phyloP scores from a whole-genome alignment of 116 monocot species.

The Phalaenopsis hybrid region DNA sequence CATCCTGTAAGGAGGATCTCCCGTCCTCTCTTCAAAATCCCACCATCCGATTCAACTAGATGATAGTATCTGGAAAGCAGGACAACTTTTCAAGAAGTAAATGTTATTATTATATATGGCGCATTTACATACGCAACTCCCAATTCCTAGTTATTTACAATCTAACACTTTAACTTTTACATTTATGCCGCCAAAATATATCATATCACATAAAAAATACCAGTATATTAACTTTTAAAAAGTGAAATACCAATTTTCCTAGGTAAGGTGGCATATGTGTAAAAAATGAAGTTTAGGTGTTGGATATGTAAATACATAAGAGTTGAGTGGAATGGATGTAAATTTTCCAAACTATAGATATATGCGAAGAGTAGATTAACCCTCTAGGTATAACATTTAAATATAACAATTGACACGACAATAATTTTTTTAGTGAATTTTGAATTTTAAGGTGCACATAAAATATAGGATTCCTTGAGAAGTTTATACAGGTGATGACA shows the following conservation, averaged over 20 bases:
- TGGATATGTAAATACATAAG: too few species aligned
- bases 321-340: too few species aligned
- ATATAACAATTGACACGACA: background rate
- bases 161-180: too few species aligned
- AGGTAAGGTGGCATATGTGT: too few species aligned
- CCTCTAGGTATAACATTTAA: background rate
- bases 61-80: conserved; percentile 56
- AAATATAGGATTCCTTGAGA: background rate
- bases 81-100: background rate
- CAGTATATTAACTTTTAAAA: too few species aligned
- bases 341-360: background rate
- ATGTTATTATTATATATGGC: background rate
- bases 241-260: too few species aligned
- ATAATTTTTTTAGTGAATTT: background rate
- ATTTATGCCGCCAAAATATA: too few species aligned
- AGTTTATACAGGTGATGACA: background rate
- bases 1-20: conserved; percentile 90
- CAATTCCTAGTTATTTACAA: too few species aligned
- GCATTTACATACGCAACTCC: too few species aligned
- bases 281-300: too few species aligned
- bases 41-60: conserved; percentile 56
- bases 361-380: background rate
- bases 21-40: conserved; percentile 83
- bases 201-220: too few species aligned
- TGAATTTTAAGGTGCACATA: background rate